These are phyloP conservation scores for Aureobasidium sp. DNA, from an alignment of 2,329 filamentous ascomycete species.

Conservation along the genomic window DNA sequence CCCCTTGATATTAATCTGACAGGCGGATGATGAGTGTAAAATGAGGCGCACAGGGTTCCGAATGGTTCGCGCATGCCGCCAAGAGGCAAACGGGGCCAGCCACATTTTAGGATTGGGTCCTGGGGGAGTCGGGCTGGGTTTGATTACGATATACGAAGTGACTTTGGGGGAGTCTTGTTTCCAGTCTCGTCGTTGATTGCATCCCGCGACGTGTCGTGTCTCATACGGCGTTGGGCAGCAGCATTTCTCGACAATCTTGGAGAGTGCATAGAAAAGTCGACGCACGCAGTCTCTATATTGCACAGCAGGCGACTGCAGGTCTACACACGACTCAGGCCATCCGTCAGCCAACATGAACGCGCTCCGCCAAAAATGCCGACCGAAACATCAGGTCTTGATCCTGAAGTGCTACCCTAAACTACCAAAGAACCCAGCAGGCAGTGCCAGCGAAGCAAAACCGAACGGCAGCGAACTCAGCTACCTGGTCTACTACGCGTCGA, in stretches of 20 bases:
- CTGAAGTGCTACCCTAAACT: slow-evolving; percentile 97
- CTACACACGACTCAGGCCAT: slow-evolving; percentile 7
- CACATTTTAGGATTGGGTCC: slow-evolving; percentile 1
- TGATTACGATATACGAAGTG: slow-evolving; percentile 17
- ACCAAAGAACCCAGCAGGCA: slow-evolving; percentile 70
- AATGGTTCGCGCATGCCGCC: slow-evolving; percentile 1
- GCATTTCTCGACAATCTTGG: neutral
- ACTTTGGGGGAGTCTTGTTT: neutral
- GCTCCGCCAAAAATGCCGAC: slow-evolving; percentile 72
- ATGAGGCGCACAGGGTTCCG: slow-evolving; percentile 10
- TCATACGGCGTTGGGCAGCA: slow-evolving; percentile 7
- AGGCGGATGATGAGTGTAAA: neutral
- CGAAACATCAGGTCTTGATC: slow-evolving; percentile 97
- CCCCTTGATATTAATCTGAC: neutral
- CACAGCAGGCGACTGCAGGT: neutral
- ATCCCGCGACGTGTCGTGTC: slow-evolving; percentile 19
- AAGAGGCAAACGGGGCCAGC: slow-evolving; percentile 16
- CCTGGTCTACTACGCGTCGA: slow-evolving; percentile 96
- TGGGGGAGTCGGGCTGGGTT: neutral
- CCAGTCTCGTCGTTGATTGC: slow-evolving; percentile 11
- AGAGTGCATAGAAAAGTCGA: neutral
- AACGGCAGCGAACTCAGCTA: slow-evolving; percentile 98
- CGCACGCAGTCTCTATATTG: neutral
- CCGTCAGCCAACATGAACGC: slow-evolving; percentile 52
- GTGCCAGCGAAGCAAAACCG: slow-evolving; percentile 90